phyloP scores from a whole-genome alignment of 2,329 filamentous ascomycete species.

The Aspergillus aculeatinus region DNA sequence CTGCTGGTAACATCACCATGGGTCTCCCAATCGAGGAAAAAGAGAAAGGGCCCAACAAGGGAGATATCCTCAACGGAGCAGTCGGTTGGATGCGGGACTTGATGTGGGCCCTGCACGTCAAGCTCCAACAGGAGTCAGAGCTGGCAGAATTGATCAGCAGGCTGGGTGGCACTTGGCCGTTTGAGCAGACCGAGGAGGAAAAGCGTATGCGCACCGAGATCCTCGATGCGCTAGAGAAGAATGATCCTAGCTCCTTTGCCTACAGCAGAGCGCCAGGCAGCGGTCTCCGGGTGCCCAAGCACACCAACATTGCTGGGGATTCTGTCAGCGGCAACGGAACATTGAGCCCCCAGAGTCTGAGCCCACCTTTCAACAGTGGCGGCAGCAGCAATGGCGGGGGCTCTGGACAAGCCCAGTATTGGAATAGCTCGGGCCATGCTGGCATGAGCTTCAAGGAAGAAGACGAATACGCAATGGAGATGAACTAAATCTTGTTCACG shows the following conservation, averaged over 20 bases:
- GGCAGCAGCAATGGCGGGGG: conserved; percentile 58
- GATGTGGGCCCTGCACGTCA: conserved; percentile 93
- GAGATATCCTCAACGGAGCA: conserved; percentile 94
- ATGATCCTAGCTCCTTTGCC: conserved; percentile 69
- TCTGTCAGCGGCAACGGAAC: conserved; percentile 54
- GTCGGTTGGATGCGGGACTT: conserved; percentile 97
- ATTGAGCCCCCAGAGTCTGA: conserved; percentile 62
- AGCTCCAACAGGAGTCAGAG: conserved; percentile 85
- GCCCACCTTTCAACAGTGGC: conserved; percentile 69
- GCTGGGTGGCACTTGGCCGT: conserved; percentile 73
- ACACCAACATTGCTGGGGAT: conserved; percentile 88
- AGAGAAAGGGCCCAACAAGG: conserved; percentile 98
- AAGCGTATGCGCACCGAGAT: conserved; percentile 93
- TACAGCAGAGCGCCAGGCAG: conserved; percentile 83
- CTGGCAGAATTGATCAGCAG: conserved; percentile 72
- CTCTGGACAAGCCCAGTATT: conserved; percentile 53
- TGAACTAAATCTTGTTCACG: conserved; percentile 31
- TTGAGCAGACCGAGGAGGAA: conserved; percentile 86
- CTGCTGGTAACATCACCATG: conserved; percentile 83
- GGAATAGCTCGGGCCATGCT: conserved; percentile 52
- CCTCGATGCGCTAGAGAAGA: conserved; percentile 80
- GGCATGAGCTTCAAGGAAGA: conserved; percentile 85
- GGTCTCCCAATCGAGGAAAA: conserved; percentile 93
- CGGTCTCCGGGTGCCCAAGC: conserved; percentile 85
- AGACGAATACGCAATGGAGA: conserved; percentile 87